Evolutionary conservation across 257 asterid genomes (phyloP).

Genomic region (Solanum infundibuliforme): DNA sequence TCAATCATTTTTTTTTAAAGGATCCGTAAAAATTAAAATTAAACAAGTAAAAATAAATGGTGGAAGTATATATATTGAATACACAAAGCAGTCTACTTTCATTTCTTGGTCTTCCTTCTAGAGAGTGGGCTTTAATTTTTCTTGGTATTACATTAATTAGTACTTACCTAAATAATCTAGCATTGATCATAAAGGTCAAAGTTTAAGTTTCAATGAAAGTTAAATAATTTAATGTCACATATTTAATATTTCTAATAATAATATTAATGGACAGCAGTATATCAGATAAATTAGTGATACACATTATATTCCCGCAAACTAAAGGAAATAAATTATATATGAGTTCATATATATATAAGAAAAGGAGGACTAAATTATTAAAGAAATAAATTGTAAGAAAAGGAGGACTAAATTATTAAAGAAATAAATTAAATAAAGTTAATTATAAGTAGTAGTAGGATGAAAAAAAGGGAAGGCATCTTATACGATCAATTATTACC

Average conservation of each 20-base stretch:
- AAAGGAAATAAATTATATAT: not conserved
- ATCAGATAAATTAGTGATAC: not conserved
- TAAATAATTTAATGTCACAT: not conserved
- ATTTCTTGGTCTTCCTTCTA: not conserved
- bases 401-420: not conserved
- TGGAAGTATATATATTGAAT: not conserved
- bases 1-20: too few species aligned
- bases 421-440: not conserved
- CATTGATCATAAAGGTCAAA: not conserved
- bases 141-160: not conserved
- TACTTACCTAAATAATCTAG: not conserved
- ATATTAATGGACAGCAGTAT: not conserved
- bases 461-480: not conserved
- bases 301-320: not conserved
- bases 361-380: not conserved
- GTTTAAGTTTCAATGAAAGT: not conserved
- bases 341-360: not conserved
- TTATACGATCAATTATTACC: not conserved
- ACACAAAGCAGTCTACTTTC: not conserved
- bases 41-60: too few species aligned
- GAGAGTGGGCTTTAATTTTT: not conserved
- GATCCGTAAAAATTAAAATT: too few species aligned
- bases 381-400: not conserved
- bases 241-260: not conserved
- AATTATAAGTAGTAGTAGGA: not conserved